Evolutionary conservation across 495 filamentous ascomycete species (phyloP), one percentile per base, ranked within the genome.

Genomic region (Copromyces sp.): DNA sequence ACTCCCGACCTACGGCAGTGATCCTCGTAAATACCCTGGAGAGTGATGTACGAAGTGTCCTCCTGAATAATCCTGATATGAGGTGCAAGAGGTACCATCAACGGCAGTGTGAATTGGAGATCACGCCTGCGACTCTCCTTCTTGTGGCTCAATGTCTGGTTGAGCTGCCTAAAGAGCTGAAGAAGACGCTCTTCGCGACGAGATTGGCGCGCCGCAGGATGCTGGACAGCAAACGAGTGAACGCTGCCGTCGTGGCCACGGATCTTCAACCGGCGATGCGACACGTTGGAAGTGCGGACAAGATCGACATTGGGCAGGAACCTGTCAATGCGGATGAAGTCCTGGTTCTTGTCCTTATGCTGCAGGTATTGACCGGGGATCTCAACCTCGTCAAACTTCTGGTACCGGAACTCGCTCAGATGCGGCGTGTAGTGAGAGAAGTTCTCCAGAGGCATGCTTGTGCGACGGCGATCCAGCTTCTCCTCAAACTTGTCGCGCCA

Each of bases 401-500:
- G 90, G 84, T 97, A 98, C 68, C 93, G 87, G 84, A 98, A 98
- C 79, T 98, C 96, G 83, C 93, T 97, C 65, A 99, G 88, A 76
- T 95, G 92, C 29, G 91, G 91, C 37, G 93, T 96, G 79, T 91
- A 95, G 68, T 81, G 80, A 16, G 78, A 78, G 39, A 77, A 81
- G 39, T 81, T 84, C 80, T 98, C 96, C 20, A 99, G 84, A 73
- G 85, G 86, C 68, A 92, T 87, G 14, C 85, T 86, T 17, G 89
- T 85, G 39, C 84, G 80, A 42, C 96, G 88, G n/a, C 93, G 91
- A 80, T 99, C 96, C 68, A 99, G 89, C 82, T 95, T 97, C 82
- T 97, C 95, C 78, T 98, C 96, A 79, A 99, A 98, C 79, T 95
- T 94, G 83, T 97, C 94, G 42, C 96, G 90, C 96, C 96, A 99